Conservation (phyloP, 2,329 filamentous ascomycete genomes). For the Penicillium occitanis region DNA sequence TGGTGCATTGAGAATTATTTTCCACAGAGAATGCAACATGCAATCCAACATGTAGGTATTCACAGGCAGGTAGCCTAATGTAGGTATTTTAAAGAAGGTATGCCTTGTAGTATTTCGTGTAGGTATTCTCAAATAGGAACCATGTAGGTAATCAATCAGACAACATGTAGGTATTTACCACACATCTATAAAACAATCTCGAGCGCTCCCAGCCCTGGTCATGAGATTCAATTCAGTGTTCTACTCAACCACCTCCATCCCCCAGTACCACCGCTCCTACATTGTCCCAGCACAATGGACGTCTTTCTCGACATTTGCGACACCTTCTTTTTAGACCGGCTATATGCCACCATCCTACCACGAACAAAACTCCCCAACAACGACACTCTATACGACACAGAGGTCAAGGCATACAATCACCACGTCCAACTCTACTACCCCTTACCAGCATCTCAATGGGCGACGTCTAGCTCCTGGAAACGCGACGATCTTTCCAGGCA, state of each 20-base stretch:
- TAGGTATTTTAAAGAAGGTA: not conserved
- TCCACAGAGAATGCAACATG: not conserved
- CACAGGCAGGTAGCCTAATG: not conserved
- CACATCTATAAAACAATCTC: not conserved
- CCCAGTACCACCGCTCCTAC: too few species aligned
- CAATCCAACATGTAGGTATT: not conserved
- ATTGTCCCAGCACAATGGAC: slow-evolving; percentile 22
- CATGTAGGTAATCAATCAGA: not conserved
- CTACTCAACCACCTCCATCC: not conserved
- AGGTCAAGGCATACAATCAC: slow-evolving; percentile 25
- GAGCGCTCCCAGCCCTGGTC: not conserved
- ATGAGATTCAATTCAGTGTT: not conserved
- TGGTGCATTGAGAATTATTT: not conserved
- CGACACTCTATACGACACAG: not conserved
- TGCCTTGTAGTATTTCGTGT: not conserved
- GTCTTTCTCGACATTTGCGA: slow-evolving; percentile 27
- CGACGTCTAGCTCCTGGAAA: slow-evolving; percentile 31
- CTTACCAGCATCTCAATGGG: slow-evolving; percentile 31
- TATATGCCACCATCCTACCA: slow-evolving; percentile 25
- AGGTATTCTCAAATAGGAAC: not conserved
- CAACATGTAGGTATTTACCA: slow-evolving; percentile 10
- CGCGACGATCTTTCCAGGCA: slow-evolving; percentile 33
- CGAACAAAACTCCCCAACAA: not conserved
- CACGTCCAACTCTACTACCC: slow-evolving; percentile 31
- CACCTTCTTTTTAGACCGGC: slow-evolving; percentile 26